Base-by-base conservation (phyloP, 176 grass and related monocot genomes). In the Coix lacrymajobi region DNA sequence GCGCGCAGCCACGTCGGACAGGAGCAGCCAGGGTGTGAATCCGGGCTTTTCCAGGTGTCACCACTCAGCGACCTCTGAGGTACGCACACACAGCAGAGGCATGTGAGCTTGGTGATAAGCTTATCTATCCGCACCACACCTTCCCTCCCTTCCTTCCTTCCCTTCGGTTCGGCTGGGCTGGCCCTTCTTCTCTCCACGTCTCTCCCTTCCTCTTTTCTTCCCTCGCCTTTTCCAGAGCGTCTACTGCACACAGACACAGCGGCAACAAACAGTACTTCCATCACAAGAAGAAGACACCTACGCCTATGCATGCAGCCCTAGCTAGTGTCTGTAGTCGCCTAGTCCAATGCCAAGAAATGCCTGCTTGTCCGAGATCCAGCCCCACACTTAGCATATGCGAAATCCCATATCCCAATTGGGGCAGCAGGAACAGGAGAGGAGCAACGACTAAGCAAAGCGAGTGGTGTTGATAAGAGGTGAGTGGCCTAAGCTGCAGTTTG, bases 391-490 rank as follows among this genome's bases (percentile, higher is more conserved):
- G 52, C 52, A 57, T 57, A 57, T 24, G 52, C 52, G 22, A 1
- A 57, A 24, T 57, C 52, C 52, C 20, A n/a, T 1, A 54, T n/a
- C 51, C 51, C 51, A 8, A 24, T 24, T 4, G 52, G 52, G n/a
- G 51, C 6, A 51, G 22, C 1, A 28, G 17, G 5, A 34, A 34
- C 19, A 33, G 3, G 22, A 22, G n/a, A n/a, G n/a, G n/a, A n/a
- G n/a, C n/a, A n/a, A n/a, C n/a, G n/a, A n/a, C n/a, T 8, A 16
- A 65, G 39, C 66, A 4, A 30, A n/a, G 69, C 34, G 14, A 31
- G 9, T 20, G 33, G 60, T 66, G 68, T 16, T 80, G 87, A 85
- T 89, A 89, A 89, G 71, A 89, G 72, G 43, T 82, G 82, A 89
- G 88, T 89, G 88, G 88, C 71, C 63, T 26, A 36, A 75, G 62